phyloP scores from a whole-genome alignment of 352 stramenopile genomes.

The Phytophthora cactorum region DNA sequence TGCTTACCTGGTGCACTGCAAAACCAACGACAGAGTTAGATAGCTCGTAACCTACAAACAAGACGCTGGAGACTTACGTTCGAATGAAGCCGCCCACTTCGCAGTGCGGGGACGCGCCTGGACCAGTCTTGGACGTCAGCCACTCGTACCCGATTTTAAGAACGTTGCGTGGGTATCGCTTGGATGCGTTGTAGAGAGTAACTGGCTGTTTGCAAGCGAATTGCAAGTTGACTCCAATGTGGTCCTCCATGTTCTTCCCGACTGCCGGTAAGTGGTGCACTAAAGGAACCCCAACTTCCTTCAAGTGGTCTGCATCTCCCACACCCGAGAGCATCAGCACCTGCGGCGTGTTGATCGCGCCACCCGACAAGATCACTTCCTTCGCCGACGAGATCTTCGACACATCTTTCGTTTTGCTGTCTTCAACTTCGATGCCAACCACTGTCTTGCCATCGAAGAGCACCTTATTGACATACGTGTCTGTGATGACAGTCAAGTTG shows the following conservation, averaged over 20 bases:
- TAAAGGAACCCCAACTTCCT: slow-evolving; percentile 74
- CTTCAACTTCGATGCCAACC: slow-evolving; percentile 66
- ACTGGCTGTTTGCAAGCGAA: slow-evolving; percentile 86
- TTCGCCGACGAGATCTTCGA: slow-evolving; percentile 64
- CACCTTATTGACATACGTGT: slow-evolving; percentile 85
- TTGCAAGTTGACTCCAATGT: slow-evolving; percentile 85
- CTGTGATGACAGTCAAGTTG: slow-evolving; percentile 77
- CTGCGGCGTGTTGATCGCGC: slow-evolving; percentile 90
- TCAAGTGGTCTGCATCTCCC: slow-evolving; percentile 75
- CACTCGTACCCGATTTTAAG: slow-evolving; percentile 78
- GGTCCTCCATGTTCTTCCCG: slow-evolving; percentile 86
- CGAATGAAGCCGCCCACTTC: slow-evolving; percentile 88
- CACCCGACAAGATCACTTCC: slow-evolving; percentile 87
- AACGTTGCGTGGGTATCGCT: slow-evolving; percentile 84
- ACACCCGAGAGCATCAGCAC: slow-evolving; percentile 90
- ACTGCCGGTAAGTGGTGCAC: slow-evolving; percentile 83
- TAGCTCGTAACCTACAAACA: not conserved
- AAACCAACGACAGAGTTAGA: not conserved
- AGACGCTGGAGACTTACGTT: slow-evolving; percentile 38
- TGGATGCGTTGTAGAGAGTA: slow-evolving; percentile 86
- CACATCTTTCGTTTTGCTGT: slow-evolving; percentile 57
- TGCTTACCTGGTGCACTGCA: slow-evolving; percentile 60
- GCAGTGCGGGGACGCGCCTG: slow-evolving; percentile 72
- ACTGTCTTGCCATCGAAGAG: slow-evolving; percentile 79
- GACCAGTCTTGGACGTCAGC: slow-evolving; percentile 62